These are phyloP conservation scores for Naganishia friedmannii DNA, from an alignment of 768 basidiomycete genomes.

Conservation along the genomic window DNA sequence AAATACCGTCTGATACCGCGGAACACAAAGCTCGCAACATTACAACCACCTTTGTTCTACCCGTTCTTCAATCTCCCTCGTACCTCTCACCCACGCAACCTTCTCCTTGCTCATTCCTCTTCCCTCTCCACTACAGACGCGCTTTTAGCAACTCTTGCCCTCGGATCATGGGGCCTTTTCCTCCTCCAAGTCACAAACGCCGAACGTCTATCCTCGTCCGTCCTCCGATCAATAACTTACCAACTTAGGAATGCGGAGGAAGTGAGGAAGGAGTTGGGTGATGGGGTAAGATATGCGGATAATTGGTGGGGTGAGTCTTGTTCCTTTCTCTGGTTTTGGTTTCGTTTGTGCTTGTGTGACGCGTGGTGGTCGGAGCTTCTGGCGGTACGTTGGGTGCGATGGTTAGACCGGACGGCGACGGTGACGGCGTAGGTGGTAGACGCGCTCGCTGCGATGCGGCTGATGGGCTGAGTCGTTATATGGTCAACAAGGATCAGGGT, in stretches of 20 bases:
- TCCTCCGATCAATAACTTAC: constrained; percentile 46
- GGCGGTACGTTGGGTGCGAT: too few relatives aligned
- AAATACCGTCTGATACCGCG: too few relatives aligned
- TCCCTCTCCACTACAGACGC: neutral
- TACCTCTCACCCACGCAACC: neutral
- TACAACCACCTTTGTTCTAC: too few relatives aligned
- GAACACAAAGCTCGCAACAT: too few relatives aligned
- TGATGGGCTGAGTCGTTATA: too few relatives aligned
- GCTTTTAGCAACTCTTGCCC: constrained; percentile 32
- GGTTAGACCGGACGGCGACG: too few relatives aligned
- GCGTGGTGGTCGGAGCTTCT: neutral
- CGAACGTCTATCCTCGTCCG: constrained; percentile 48
- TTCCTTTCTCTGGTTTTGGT: neutral
- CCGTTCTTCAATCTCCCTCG: too few relatives aligned
- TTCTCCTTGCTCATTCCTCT: constrained; percentile 27
- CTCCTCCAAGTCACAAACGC: constrained; percentile 41
- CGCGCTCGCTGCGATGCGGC: too few relatives aligned
- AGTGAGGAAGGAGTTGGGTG: constrained; percentile 40
- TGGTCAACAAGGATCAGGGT: too few relatives aligned
- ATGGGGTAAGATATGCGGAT: constrained; percentile 39
- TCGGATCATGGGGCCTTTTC: constrained; percentile 41
- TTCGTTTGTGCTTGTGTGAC: neutral
- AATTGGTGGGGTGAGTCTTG: constrained; percentile 47
- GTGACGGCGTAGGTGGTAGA: too few relatives aligned
- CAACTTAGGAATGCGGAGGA: constrained; percentile 46